Base-by-base conservation (phyloP, 2,329 filamentous ascomycete species). In the Pestalotiopsis sp. region DNA sequence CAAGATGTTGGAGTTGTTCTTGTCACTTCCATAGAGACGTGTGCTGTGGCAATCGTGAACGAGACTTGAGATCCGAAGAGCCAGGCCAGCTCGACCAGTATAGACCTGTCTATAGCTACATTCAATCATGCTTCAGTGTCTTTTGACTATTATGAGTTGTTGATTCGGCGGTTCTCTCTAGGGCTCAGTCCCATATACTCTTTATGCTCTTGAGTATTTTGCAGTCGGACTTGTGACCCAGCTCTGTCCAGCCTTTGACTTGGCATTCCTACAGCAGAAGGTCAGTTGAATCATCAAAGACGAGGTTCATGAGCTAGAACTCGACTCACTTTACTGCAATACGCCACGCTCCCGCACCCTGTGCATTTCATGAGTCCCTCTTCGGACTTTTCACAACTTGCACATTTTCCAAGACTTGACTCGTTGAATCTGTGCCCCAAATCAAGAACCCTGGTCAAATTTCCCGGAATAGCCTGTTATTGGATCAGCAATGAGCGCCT, bases 241-340 rank as follows among this genome's bases (percentile, higher is more conserved):
- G 74, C 66, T 81, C 80, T 27, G 68, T 77, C 84, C 83, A 85
- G 17, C 79, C 82, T 57, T 77, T 78, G 7, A 78, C 77, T 70
- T 85, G 84, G 61, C 84, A 85, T 20, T 78, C 78, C 83, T 84
- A 67, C 27, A n/a, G 4, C 20, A 12, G 7, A 7, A n/a, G 9
- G 23, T 7, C 45, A 9, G 9, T 61, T 3, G 45, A 36, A 25
- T 61, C 2, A 17, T 23, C 45, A 5, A 4, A 45, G 59, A 4
- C 58, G 36, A 66, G 49, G 11, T 20, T 59, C 13, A 4, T 14
- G 41, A 1, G 3, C 11, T 56, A 31, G 13, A 4, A 17, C 52
- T 1, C 4, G 39, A 75, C 79, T 77, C 67, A 84, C 84, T 81
- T 84, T 84, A 31, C 80, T 77, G 68, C 84, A 86, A 74, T 86